Conservation (phyloP, 371 early-diverging fungal species). For the Amoeboaphelidium protococcarum region DNA sequence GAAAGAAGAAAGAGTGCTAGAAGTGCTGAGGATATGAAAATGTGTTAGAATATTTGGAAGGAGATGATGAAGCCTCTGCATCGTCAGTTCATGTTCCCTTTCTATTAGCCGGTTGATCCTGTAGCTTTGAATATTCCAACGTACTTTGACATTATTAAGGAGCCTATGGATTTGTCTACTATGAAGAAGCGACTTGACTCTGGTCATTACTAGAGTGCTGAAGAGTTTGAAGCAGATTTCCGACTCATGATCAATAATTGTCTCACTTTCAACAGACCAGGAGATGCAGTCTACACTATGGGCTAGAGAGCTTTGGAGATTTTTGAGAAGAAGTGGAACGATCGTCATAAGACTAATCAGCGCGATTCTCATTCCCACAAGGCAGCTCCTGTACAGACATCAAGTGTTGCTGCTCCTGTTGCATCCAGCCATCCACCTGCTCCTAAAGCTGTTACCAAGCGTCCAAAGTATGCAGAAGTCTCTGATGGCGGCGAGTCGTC, state of each 20-base stretch:
- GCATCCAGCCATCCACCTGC: too few species aligned
- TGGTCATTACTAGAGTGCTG: constrained; percentile 6
- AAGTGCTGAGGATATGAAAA: constrained; percentile 14
- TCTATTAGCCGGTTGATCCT: constrained; percentile 70
- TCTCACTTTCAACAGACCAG: constrained; percentile 11
- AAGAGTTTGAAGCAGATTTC: constrained; percentile 11
- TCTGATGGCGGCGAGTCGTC: too few species aligned
- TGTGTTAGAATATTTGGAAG: constrained; percentile 32
- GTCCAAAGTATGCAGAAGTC: too few species aligned
- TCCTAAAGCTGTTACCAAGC: too few species aligned
- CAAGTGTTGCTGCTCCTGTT: too few species aligned
- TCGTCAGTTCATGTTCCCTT: constrained; percentile 3
- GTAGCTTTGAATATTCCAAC: constrained; percentile 69
- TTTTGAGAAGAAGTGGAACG: background rate
- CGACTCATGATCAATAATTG: constrained; percentile 17
- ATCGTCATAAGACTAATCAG: background rate
- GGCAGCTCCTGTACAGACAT: too few species aligned
- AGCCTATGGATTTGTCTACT: constrained; percentile 95
- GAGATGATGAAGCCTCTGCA: constrained; percentile 45
- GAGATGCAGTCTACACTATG: background rate
- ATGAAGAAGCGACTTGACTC: constrained; percentile 50
- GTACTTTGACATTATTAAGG: constrained; percentile 69
- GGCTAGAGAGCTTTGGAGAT: background rate
- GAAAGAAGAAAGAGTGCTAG: background rate
- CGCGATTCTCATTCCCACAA: too few species aligned